Percentiles rank a stretch among this genome's conserved stretches.
phyloP scores from a whole-genome alignment of 148 eudicot genomes.

The Chenopodium album region DNA sequence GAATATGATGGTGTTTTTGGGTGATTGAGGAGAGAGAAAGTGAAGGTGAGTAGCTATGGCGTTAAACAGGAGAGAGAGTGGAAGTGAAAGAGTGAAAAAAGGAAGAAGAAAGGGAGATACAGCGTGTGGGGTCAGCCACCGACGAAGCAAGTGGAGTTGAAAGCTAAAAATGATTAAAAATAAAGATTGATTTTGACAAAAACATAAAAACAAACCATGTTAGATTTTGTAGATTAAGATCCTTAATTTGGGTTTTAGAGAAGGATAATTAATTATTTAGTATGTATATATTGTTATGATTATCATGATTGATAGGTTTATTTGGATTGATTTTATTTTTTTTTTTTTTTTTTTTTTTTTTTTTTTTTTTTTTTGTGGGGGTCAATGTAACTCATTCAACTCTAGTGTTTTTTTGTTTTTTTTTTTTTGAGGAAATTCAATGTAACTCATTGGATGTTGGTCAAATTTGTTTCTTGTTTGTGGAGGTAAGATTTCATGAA shows the following conservation, averaged over 20 bases:
- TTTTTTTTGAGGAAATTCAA: too few species aligned
- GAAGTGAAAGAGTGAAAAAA: conserved; percentile 12
- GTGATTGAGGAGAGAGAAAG: conserved; percentile 6
- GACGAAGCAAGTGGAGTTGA: conserved; percentile 7
- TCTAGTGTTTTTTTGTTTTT: not conserved
- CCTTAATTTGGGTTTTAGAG: not conserved
- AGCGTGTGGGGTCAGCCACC: conserved; percentile 25
- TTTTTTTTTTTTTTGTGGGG: too few species aligned
- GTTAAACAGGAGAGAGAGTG: conserved; percentile 4
- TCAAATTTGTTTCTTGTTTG: not conserved
- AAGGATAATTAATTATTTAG: too few species aligned
- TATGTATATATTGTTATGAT: not conserved
- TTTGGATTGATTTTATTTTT: not conserved
- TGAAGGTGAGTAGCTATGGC: conserved; percentile 14
- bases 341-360: too few species aligned
- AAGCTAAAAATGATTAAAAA: not conserved
- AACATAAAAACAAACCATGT: not conserved
- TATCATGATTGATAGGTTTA: not conserved
- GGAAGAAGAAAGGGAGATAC: not conserved
- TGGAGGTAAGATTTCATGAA: not conserved
- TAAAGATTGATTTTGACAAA: not conserved
- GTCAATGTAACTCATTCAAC: conserved; percentile 1
- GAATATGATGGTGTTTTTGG: not conserved
- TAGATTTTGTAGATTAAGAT: not conserved
- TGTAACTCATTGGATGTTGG: conserved; percentile 7